phyloP scores from a whole-genome alignment of 1,284 basidiomycete species.

The Salmacisia buchloeana region DNA sequence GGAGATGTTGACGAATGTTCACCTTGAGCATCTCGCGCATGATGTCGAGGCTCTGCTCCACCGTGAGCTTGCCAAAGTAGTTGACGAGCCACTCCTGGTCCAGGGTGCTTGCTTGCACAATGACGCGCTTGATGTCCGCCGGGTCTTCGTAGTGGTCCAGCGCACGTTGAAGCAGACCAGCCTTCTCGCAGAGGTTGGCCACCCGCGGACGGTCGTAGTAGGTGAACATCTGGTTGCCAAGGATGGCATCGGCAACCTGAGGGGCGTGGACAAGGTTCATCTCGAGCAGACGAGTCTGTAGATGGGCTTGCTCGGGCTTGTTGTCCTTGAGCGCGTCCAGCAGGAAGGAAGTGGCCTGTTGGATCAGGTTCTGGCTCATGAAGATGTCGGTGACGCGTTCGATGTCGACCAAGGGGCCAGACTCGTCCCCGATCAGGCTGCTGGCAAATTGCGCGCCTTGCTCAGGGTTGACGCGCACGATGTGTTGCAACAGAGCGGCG shows the following conservation, averaged over 20 bases:
- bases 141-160: slow-evolving; percentile 94
- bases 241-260: slow-evolving; percentile 97
- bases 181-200: slow-evolving; percentile 97
- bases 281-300: slow-evolving; percentile 94
- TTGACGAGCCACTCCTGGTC: slow-evolving; percentile 92
- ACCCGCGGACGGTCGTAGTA: slow-evolving; percentile 95
- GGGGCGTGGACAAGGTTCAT: slow-evolving; percentile 98
- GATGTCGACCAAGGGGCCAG: slow-evolving; percentile 85
- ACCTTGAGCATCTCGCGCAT: slow-evolving; percentile 94
- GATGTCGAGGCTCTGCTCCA: slow-evolving; percentile 96
- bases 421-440: slow-evolving; percentile 90
- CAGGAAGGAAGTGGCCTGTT: slow-evolving; percentile 96
- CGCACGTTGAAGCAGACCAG: slow-evolving; percentile 88
- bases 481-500: slow-evolving; percentile 86
- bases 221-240: slow-evolving; percentile 98
- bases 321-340: slow-evolving; percentile 99
- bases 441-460: slow-evolving; percentile 96
- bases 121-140: slow-evolving; percentile 96
- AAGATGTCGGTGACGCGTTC: slow-evolving; percentile 79
- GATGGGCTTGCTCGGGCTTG: slow-evolving; percentile 89
- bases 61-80: slow-evolving; percentile 95
- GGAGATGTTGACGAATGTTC: slow-evolving; percentile 96
- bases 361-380: slow-evolving; percentile 99
- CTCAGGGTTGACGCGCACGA: slow-evolving; percentile 93
- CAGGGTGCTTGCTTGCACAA: slow-evolving; percentile 86